phyloP scores from a whole-genome alignment of 139 green algal species.

The Chlorella sorokiniana region DNA sequence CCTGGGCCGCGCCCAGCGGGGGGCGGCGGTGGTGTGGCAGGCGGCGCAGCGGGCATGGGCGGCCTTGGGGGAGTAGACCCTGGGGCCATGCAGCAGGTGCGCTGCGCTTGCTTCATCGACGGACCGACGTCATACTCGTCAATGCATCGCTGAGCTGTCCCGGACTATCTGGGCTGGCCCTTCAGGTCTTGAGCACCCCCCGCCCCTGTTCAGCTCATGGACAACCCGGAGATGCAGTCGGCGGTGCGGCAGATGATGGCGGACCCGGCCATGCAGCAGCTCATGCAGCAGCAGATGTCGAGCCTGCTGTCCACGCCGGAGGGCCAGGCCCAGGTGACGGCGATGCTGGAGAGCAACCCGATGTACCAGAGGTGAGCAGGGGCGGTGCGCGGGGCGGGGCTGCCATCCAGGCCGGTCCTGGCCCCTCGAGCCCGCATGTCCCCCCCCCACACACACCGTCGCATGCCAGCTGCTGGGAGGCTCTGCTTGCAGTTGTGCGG shows the following conservation, averaged over 20 bases:
- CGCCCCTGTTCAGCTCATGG: constrained; percentile 12
- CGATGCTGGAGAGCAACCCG: constrained; percentile 63
- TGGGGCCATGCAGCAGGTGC: background rate
- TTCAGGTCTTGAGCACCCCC: no score
- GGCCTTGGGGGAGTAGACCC: constrained; percentile 13
- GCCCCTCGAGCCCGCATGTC: background rate
- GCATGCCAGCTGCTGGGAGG: no score
- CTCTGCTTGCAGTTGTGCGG: no score
- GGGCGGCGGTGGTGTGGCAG: background rate
- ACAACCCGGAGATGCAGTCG: constrained; percentile 44
- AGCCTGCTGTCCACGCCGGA: constrained; percentile 69
- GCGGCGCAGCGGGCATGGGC: background rate
- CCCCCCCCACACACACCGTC: no score
- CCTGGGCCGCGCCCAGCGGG: constrained; percentile 67
- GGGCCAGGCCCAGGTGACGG: constrained; percentile 51
- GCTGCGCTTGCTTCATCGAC: background rate
- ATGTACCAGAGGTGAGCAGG: constrained; percentile 46
- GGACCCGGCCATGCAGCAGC: constrained; percentile 42
- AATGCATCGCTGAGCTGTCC: no score
- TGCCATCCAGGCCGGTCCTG: background rate
- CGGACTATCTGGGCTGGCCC: no score
- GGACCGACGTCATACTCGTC: no score
- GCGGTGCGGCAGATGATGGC: constrained; percentile 76
- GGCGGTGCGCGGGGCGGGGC: constrained; percentile 3
- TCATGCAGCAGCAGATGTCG: constrained; percentile 39